Base-by-base conservation (phyloP, 257 asterid genomes). In the Nicotiana benthamiana region DNA sequence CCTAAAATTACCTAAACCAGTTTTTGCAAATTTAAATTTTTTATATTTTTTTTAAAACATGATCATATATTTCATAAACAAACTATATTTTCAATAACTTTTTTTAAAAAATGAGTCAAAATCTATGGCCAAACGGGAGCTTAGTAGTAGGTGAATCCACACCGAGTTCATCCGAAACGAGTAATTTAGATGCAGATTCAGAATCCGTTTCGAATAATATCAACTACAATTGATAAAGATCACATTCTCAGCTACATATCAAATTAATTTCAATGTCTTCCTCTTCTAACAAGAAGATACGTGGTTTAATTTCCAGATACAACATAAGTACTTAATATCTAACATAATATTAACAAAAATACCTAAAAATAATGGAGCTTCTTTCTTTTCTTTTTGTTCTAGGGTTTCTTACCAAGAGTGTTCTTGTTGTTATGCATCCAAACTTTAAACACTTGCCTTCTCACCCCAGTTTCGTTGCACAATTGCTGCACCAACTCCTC, bases 381-480 rank as follows among this genome's bases (percentile, higher is more conserved):
- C n/a, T 34, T 60, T 68, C 1, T 34, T 34, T 32, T 40, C 10
- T 4, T 30, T 12, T 40, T 9, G 1, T 12, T 79, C 59, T 79
- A 79, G 74, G 75, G 63, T 46, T 83, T 79, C 72, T 83, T 83
- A 26, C 80, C 80, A 40, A 83, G 82, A n/a, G 74, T 83, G 51
- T 83, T 83, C 61, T 83, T 83, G 75, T 83, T 83, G 70, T 83
- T 83, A 3, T 83, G 83, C 83, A 83, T 79, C 86, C 83, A 83
- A 60, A 83, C 86, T 65, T 83, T 83, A 79, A 83, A 80, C 20
- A 83, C 86, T 48, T 75, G 76, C 54, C 86, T 70, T 30, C 22
- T 79, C 4, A 83, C 28, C 12, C 86, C 86, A 46, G 75, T 36
- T 22, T 83, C 85, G 52, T 59, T 74, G 59, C 85, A 83, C 20